These are phyloP conservation scores for Microsporum ferrugineum DNA, from an alignment of 2,329 filamentous ascomycete species.

Conservation along the genomic window DNA sequence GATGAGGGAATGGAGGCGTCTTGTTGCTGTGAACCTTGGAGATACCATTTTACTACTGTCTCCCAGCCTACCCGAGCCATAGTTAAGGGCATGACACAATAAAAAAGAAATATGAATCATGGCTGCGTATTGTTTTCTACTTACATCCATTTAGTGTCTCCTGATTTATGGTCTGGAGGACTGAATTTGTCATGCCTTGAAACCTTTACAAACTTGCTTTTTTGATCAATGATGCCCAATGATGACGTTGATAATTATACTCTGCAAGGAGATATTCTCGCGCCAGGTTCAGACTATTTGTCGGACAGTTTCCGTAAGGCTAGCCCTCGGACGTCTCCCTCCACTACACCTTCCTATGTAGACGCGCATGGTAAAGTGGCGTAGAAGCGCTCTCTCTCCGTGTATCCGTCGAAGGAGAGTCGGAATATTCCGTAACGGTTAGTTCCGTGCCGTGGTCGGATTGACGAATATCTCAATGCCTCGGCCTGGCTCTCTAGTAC, in stretches of 20 bases:
- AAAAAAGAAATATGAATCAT: slow-evolving; percentile 1
- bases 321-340: neutral
- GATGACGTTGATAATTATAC: neutral
- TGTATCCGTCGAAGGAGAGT: neutral
- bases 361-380: neutral
- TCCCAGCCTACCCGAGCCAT: neutral
- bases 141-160: neutral
- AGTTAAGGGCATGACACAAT: slow-evolving; percentile 2
- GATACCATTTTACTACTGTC: neutral
- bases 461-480: neutral
- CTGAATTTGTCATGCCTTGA: neutral
- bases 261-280: neutral
- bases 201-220: neutral
- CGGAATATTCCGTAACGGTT: slow-evolving; percentile 1
- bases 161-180: neutral
- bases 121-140: neutral
- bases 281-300: neutral
- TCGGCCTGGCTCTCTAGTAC: neutral
- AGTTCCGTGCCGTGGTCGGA: neutral
- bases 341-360: neutral
- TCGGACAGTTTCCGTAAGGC: neutral
- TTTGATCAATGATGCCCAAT: neutral
- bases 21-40: neutral
- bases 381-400: neutral
- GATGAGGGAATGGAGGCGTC: neutral